Conservation (phyloP, 1,284 basidiomycete species). For the Ustilago trichophora region DNA sequence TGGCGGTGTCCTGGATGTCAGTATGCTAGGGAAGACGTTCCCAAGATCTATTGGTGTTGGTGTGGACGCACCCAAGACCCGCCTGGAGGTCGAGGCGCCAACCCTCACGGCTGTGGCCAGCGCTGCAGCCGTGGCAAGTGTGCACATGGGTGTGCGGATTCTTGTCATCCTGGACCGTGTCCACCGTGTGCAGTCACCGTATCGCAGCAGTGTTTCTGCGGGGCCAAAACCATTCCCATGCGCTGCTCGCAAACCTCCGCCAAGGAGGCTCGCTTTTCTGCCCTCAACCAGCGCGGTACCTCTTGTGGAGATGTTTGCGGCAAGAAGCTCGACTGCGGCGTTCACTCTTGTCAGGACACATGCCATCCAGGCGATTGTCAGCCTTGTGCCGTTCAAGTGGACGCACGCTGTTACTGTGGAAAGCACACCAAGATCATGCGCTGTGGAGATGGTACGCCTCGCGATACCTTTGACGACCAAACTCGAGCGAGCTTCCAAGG, state of each 20-base stretch:
- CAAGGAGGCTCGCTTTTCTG: constrained; percentile 28
- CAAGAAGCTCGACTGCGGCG: constrained; percentile 55
- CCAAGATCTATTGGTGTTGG: constrained; percentile 63
- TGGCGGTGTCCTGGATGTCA: constrained; percentile 66
- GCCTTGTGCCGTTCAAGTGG: constrained; percentile 40
- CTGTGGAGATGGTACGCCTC: constrained; percentile 54
- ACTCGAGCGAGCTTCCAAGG: constrained; percentile 34
- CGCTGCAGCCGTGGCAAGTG: constrained; percentile 57
- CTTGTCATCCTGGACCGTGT: constrained; percentile 65
- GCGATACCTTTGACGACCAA: constrained; percentile 32
- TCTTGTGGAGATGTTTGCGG: constrained; percentile 59
- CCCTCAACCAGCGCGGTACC: constrained; percentile 42
- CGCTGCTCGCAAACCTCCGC: constrained; percentile 60
- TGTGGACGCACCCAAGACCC: constrained; percentile 57
- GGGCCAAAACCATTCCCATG: constrained; percentile 47
- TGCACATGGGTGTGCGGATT: constrained; percentile 57
- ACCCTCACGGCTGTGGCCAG: constrained; percentile 62
- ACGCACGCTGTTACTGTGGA: constrained; percentile 61
- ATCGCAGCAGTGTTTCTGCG: constrained; percentile 62
- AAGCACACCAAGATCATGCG: constrained; percentile 47
- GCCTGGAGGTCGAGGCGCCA: constrained; percentile 34
- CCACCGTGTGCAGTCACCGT: constrained; percentile 62
- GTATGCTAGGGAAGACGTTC: constrained; percentile 54
- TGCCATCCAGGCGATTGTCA: constrained; percentile 61
- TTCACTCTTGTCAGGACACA: constrained; percentile 49